A percentile compares a stretch with the other conserved stretches of the same genome.
phyloP scores from a whole-genome alignment of 805 yeast genomes.

The Nadsonia fulvescens region DNA sequence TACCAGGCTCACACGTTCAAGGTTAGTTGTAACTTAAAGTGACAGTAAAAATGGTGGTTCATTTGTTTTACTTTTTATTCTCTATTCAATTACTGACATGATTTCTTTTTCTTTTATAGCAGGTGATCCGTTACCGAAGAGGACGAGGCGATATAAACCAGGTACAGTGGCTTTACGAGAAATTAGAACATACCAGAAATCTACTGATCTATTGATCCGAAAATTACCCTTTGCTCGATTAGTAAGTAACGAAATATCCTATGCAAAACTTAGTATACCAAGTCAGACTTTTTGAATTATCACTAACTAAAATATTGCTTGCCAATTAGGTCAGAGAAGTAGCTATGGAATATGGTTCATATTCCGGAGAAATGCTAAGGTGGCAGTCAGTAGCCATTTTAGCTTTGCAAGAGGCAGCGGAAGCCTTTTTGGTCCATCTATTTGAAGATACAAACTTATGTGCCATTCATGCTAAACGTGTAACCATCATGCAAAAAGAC shows the following conservation, averaged over 20 bases:
- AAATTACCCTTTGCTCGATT: constrained; percentile 95
- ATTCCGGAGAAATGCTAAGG: constrained; percentile 52
- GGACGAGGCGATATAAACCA: constrained; percentile 57
- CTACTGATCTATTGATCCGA: constrained; percentile 87
- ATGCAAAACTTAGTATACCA: too few relatives aligned
- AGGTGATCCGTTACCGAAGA: constrained; percentile 1
- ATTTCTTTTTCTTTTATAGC: neutral
- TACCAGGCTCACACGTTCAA: neutral
- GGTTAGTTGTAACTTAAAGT: too few relatives aligned
- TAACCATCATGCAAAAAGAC: constrained; percentile 95
- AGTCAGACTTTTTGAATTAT: too few relatives aligned
- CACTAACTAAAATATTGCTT: too few relatives aligned
- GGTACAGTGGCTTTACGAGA: constrained; percentile 91
- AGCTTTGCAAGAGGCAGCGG: constrained; percentile 97
- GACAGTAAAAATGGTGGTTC: neutral
- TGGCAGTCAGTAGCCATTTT: constrained; percentile 96
- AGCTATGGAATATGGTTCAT: constrained; percentile 30
- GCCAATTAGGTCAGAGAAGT: too few relatives aligned
- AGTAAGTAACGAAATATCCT: too few relatives aligned
- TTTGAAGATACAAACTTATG: constrained; percentile 97
- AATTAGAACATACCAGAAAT: constrained; percentile 93
- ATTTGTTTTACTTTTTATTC: neutral
- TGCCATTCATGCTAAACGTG: constrained; percentile 98
- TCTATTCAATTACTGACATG: neutral
- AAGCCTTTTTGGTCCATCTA: constrained; percentile 89